Base-by-base conservation (phyloP, 768 basidiomycete species). In the Tylopilus intermedius region DNA sequence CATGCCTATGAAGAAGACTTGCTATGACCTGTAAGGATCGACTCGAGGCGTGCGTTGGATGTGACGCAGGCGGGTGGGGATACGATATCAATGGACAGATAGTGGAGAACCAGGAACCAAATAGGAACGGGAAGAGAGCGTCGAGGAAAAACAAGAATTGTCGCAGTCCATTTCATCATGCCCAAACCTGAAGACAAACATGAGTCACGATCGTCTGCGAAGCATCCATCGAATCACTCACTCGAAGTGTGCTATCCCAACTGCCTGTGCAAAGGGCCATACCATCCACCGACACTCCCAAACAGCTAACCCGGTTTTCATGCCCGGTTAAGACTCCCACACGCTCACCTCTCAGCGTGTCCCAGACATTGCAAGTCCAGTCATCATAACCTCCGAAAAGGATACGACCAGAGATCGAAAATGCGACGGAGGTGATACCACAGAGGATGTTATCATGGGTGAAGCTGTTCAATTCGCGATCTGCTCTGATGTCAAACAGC, bases 311-410 rank as follows among this genome's bases (percentile, higher is more conserved):
- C 58, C 95, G 78, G 77, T 99, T 99, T 78, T 99, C 95, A 65
- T 99, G 95, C 15, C 96, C 95, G 35, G 94, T 92, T 56, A 99
- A 73, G 48, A 99, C 96, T 52, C 95, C 95, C 38, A 99, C 94
- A 51, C 95, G 89, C 71, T 98, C 95, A 50, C 96, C 96, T 72
- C 95, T 96, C 65, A 99, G 78, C 27, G 94, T 97, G 69, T 99
- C 95, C 95, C 95, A 99, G 47, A 98, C 95, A 67, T 99, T 99
- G 77, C 93, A 94, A 60, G 96, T 98, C 90, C 96, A 98, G 68
- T 99, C 95, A 71, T 99, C 95, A 68, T 99, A 99, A 39, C 95
- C 95, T 58, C 96, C 95, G 61, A 99, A 99, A 37, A 99, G 79
- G 62, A 99, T 91, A 54, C 95, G 89, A 35, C 95, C 95, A 26